Evolutionary conservation across 495 filamentous ascomycete genomes (phyloP), one percentile per base, ranked within the genome.

Genomic region (Tuber indicum): DNA sequence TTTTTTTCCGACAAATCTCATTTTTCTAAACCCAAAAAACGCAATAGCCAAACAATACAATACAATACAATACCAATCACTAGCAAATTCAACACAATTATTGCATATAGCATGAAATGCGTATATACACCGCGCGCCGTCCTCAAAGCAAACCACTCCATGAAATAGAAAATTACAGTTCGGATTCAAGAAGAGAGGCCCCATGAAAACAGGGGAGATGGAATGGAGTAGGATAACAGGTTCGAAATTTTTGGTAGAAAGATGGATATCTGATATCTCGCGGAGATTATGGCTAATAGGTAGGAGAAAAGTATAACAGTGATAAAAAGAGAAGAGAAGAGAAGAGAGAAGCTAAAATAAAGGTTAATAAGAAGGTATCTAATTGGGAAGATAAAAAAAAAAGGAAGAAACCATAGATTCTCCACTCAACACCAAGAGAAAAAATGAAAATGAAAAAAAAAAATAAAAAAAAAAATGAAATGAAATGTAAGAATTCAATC

Each of bases 381-480:
- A 66, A 66, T 66, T 36, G 58, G 26, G 26, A 75, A 72, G 75
- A 73, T 73, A n/a, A 43, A 42, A 44, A 49, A 45, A 32, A 32
- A 47, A 49, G 41, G 36, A 71, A 79, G 71, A 75, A 45, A 47
- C 75, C 71, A 79, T 66, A 41, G 78, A 80, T 74, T 80, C 78
- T 79, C 78, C 78, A 46, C 77, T 80, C 78, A 80, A 80, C 78
- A 80, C 78, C 78, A 75, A 74, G 79, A 73, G 79, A 79, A 78
- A 76, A 78, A 70, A 62, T 3, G 23, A 76, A 45, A n/a, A n/a
- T n/a, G n/a, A n/a, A n/a, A n/a, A n/a, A n/a, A n/a, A 75, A 71
- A 73, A 32, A 32, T 32, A 1, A 32, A 32, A 32, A 32, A 32
- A 32, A 75, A 71, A 71, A 0, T 32, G 32, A 32, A 32, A 32